These are phyloP conservation scores for Cladobotryum protrusum DNA, from an alignment of 2,329 filamentous ascomycete genomes.

Conservation along the genomic window DNA sequence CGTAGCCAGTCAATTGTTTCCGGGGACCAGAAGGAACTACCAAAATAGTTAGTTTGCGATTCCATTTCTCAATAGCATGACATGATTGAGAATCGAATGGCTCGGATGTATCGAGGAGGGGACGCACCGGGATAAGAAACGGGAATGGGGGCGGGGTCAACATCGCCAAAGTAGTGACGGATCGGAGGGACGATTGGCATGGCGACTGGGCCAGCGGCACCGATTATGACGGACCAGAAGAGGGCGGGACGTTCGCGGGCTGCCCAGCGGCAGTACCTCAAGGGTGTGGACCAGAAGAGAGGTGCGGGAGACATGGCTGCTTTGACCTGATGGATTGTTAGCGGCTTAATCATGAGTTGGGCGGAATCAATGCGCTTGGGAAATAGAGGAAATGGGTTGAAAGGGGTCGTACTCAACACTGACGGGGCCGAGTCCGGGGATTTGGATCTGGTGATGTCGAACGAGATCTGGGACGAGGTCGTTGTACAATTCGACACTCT, in stretches of 20 bases:
- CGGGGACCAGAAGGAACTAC: conserved; percentile 53
- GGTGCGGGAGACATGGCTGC: conserved; percentile 53
- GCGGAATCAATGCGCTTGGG: no score
- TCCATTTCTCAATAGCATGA: background rate
- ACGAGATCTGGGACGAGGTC: conserved; percentile 2
- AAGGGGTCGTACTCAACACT: no score
- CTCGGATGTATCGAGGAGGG: background rate
- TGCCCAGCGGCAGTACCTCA: conserved; percentile 84
- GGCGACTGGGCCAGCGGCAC: conserved; percentile 62
- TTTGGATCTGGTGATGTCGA: background rate
- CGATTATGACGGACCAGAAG: conserved; percentile 80
- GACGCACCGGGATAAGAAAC: conserved; percentile 87
- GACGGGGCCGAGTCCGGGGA: no score
- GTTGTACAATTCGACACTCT: background rate
- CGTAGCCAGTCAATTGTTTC: conserved; percentile 55
- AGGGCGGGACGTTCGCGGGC: conserved; percentile 82
- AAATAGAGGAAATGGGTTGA: no score
- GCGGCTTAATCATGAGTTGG: background rate
- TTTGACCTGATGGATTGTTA: background rate
- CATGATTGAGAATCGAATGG: background rate
- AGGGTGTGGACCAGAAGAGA: conserved; percentile 79
- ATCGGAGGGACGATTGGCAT: conserved; percentile 69
- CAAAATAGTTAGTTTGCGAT: background rate
- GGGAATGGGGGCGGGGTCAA: conserved; percentile 65
- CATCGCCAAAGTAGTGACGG: conserved; percentile 66